Conservation (phyloP, 148 eudicot species). For the Oxyria digyna region DNA sequence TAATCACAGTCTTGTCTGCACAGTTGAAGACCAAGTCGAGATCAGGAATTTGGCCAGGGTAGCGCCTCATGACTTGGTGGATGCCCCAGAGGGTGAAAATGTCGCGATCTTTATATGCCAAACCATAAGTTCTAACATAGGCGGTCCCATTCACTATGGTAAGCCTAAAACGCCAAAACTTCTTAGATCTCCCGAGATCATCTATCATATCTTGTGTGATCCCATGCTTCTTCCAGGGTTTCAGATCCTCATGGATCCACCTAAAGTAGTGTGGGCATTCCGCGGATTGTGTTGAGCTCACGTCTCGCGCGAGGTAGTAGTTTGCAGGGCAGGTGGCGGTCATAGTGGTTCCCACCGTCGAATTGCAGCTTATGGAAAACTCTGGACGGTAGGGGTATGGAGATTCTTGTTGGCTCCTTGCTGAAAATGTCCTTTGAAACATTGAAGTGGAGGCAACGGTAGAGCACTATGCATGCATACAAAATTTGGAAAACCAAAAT, state of each 20-base stretch:
- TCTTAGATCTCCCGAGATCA: conserved; percentile 7
- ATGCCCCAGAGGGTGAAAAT: conserved; percentile 28
- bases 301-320: conserved; percentile 13
- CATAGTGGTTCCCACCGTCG: conserved; percentile 12
- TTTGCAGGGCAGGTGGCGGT: conserved; percentile 29
- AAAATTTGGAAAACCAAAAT: not conserved
- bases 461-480: conserved; percentile 9
- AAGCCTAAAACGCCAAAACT: conserved; percentile 35
- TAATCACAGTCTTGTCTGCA: conserved; percentile 19
- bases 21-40: conserved; percentile 29
- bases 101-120: conserved; percentile 21
- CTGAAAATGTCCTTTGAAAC: conserved; percentile 9
- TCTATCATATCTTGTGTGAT: conserved; percentile 41
- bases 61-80: conserved; percentile 21
- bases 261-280: conserved; percentile 56
- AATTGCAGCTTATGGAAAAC: conserved; percentile 20
- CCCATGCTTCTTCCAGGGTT: conserved; percentile 34
- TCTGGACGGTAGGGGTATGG: conserved; percentile 18
- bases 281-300: not conserved
- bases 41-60: conserved; percentile 29
- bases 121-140: conserved; percentile 19
- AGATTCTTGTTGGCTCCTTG: conserved; percentile 4
- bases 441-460: conserved; percentile 7
- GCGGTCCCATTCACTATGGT: conserved; percentile 30
- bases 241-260: conserved; percentile 57